phyloP scores from a whole-genome alignment of 129 eudicot species.

The Solidago caesia region DNA sequence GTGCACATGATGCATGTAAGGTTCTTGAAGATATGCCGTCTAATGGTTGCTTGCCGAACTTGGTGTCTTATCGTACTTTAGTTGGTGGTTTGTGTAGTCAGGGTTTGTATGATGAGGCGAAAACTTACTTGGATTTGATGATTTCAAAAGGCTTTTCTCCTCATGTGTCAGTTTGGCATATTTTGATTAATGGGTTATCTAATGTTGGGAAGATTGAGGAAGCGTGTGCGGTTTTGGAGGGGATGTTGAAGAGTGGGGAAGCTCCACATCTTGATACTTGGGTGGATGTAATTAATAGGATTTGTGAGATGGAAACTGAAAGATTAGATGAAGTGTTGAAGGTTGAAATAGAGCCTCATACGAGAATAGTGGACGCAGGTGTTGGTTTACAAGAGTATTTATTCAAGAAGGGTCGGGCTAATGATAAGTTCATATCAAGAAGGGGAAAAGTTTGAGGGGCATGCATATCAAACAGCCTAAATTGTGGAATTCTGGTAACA shows the following conservation, averaged over 20 bases:
- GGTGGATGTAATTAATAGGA: constrained; percentile 57
- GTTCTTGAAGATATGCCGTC: constrained; percentile 70
- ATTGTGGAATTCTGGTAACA: background rate
- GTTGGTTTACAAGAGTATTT: constrained; percentile 63
- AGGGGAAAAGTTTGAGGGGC: constrained; percentile 10
- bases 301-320: constrained; percentile 50
- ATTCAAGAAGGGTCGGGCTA: constrained; percentile 32
- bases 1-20: constrained; percentile 80
- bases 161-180: constrained; percentile 68
- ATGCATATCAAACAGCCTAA: background rate
- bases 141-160: constrained; percentile 63
- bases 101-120: constrained; percentile 70
- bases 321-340: constrained; percentile 48
- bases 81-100: constrained; percentile 77
- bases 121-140: constrained; percentile 58
- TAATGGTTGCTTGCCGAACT: constrained; percentile 81
- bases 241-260: constrained; percentile 55
- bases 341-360: constrained; percentile 60
- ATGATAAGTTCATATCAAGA: constrained; percentile 7
- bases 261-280: constrained; percentile 66
- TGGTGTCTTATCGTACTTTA: constrained; percentile 67
- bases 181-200: constrained; percentile 57
- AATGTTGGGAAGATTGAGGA: constrained; percentile 69
- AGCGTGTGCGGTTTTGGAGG: constrained; percentile 58
- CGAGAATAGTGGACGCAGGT: constrained; percentile 65